Percentiles rank a stretch among this genome's conserved stretches.
Conservation (phyloP, 106 monocot species). For the Dactylorhiza incarnata region DNA sequence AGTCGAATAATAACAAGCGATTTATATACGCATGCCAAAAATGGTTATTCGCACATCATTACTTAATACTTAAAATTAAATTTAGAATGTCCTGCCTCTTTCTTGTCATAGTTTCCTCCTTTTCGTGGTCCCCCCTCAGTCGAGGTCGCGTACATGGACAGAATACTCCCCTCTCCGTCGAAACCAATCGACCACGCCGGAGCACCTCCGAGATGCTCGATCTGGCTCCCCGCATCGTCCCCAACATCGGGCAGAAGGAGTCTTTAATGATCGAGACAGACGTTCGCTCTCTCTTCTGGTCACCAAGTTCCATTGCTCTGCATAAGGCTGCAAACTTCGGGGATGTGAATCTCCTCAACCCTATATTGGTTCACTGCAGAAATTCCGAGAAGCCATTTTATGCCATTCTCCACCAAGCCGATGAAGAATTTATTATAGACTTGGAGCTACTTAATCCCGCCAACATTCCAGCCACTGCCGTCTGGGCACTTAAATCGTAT, state of each 20-base stretch:
- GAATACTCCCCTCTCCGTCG: no score
- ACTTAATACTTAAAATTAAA: no score
- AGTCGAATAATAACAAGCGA: no score
- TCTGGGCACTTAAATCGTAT: conserved; percentile 72
- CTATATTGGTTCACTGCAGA: conserved; percentile 64
- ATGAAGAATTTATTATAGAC: conserved; percentile 71
- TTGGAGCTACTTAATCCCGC: conserved; percentile 81
- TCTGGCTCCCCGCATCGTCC: conserved; percentile 64
- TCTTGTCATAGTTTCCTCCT: no score
- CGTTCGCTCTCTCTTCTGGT: conserved; percentile 45
- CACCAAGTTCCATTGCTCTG: conserved; percentile 43
- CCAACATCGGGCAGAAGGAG: conserved; percentile 70
- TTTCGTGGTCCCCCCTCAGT: no score
- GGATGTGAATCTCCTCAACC: conserved; percentile 68
- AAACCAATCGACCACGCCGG: not conserved
- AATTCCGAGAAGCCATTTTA: conserved; percentile 83
- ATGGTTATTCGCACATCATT: no score
- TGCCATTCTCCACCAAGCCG: conserved; percentile 60
- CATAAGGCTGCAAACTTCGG: conserved; percentile 65
- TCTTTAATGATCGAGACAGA: conserved; percentile 56
- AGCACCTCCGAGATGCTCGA: conserved; percentile 87
- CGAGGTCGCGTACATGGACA: no score
- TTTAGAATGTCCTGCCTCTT: no score
- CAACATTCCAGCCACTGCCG: conserved; percentile 56
- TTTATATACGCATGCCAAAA: no score